Percentiles rank a stretch among this genome's conserved stretches.
These are phyloP conservation scores for Pythium volutum DNA, from an alignment of 352 stramenopile species.

Conservation along the genomic window DNA sequence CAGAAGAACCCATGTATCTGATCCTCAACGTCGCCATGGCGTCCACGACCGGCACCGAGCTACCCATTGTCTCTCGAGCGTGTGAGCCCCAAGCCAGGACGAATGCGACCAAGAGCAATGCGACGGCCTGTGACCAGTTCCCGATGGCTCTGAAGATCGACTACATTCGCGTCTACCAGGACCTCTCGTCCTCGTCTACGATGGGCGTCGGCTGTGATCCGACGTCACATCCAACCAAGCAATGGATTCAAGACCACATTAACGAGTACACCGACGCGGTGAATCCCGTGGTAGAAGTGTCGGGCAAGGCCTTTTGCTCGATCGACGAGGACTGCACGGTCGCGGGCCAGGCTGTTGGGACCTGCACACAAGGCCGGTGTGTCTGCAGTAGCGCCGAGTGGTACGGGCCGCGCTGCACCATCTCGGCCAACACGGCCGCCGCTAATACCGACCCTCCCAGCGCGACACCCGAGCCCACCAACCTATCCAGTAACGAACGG, in stretches of 20 bases:
- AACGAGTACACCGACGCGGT: constrained; percentile 64
- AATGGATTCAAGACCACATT: constrained; percentile 76
- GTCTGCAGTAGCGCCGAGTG: constrained; percentile 4
- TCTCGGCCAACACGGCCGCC: not conserved
- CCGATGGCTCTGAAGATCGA: constrained; percentile 66
- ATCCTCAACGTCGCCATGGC: constrained; percentile 63
- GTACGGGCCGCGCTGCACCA: constrained; percentile 8
- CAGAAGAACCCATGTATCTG: constrained; percentile 65
- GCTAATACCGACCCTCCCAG: not conserved
- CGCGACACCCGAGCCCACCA: not conserved
- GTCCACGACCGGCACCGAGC: constrained; percentile 35
- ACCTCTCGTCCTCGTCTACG: constrained; percentile 25
- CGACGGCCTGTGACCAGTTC: constrained; percentile 59
- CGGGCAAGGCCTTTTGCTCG: constrained; percentile 54
- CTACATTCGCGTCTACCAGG: constrained; percentile 75
- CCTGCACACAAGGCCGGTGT: constrained; percentile 10
- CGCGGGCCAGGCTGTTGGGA: not conserved
- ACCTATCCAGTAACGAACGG: not conserved
- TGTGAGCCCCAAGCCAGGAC: constrained; percentile 33
- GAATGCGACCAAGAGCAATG: constrained; percentile 43
- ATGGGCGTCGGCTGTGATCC: constrained; percentile 56
- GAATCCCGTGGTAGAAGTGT: constrained; percentile 50
- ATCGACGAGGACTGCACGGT: constrained; percentile 57
- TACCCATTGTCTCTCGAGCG: constrained; percentile 34
- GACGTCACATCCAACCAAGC: constrained; percentile 47